phyloP scores from a whole-genome alignment of 2,329 filamentous ascomycete species.

The Phoma sp. region DNA sequence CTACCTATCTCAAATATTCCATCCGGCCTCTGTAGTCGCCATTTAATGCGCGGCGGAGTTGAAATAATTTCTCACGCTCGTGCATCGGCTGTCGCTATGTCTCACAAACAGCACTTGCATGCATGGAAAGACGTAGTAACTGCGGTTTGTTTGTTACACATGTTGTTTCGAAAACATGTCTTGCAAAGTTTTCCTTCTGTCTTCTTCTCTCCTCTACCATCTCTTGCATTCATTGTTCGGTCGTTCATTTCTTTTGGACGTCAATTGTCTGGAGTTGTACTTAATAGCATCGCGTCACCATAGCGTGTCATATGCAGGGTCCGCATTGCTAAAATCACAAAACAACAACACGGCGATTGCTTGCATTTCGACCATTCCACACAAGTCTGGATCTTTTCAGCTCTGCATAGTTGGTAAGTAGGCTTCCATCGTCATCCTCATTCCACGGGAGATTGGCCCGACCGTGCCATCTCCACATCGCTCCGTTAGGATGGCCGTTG shows the following conservation, averaged over 20 bases:
- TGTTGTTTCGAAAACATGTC: constrained; percentile 25
- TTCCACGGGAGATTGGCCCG: constrained; percentile 8
- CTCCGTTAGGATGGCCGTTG: background rate
- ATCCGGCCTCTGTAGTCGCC: too few species aligned
- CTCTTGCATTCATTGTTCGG: background rate
- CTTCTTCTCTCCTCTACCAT: constrained; percentile 4
- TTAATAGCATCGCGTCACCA: background rate
- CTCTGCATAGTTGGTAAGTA: background rate
- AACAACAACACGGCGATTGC: constrained; percentile 4
- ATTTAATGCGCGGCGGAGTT: background rate
- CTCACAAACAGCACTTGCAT: constrained; percentile 28
- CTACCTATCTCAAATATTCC: too few species aligned
- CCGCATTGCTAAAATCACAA: constrained; percentile 3
- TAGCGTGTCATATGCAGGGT: constrained; percentile 5
- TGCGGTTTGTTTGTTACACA: constrained; percentile 37
- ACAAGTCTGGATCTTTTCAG: background rate
- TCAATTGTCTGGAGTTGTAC: background rate
- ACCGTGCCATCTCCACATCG: constrained; percentile 8
- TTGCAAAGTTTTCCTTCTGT: constrained; percentile 1
- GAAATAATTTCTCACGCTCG: constrained; percentile 8
- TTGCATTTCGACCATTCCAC: background rate
- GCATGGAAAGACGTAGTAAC: constrained; percentile 7
- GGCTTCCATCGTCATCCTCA: background rate
- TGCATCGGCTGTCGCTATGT: constrained; percentile 27
- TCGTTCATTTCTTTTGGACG: background rate